Conservation (phyloP, 2,329 filamentous ascomycete genomes). For the Colletotrichum cereale region DNA sequence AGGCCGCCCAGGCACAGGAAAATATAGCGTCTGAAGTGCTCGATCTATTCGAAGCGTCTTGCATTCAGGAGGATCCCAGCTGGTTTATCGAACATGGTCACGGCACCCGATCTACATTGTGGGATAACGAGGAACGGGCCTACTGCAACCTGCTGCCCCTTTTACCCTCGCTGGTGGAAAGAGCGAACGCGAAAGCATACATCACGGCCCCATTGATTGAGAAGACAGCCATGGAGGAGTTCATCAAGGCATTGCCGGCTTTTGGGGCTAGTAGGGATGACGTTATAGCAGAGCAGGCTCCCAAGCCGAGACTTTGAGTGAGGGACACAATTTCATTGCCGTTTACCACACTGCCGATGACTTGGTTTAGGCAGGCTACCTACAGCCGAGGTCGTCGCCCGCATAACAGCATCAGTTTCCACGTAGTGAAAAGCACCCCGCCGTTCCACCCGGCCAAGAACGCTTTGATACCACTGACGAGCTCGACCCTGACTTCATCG, state of each 20-base stretch:
- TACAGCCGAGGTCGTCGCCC: too few species aligned
- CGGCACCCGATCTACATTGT: background rate
- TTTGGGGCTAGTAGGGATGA: background rate
- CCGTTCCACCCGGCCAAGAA: too few species aligned
- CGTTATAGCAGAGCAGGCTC: too few species aligned
- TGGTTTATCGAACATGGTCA: slow-evolving; percentile 38
- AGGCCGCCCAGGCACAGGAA: slow-evolving; percentile 40
- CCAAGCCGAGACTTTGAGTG: too few species aligned
- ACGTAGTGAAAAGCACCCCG: too few species aligned
- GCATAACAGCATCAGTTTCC: too few species aligned
- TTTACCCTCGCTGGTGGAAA: background rate
- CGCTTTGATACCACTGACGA: too few species aligned
- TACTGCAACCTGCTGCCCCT: slow-evolving; percentile 1
- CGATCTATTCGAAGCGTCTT: slow-evolving; percentile 32
- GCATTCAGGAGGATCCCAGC: slow-evolving; percentile 33
- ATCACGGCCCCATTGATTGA: background rate
- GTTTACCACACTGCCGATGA: too few species aligned
- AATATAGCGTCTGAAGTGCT: slow-evolving; percentile 28
- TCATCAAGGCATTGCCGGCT: background rate
- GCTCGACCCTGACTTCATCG: too few species aligned
- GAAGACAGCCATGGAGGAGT: background rate
- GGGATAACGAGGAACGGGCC: background rate
- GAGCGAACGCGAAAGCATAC: background rate
- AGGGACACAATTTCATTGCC: too few species aligned
- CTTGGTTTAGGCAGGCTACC: too few species aligned